A percentile compares a stretch with the other conserved stretches of the same genome.
Conservation (phyloP, 2,329 filamentous ascomycete genomes). For the Gnomoniopsis smithogilvyi region DNA sequence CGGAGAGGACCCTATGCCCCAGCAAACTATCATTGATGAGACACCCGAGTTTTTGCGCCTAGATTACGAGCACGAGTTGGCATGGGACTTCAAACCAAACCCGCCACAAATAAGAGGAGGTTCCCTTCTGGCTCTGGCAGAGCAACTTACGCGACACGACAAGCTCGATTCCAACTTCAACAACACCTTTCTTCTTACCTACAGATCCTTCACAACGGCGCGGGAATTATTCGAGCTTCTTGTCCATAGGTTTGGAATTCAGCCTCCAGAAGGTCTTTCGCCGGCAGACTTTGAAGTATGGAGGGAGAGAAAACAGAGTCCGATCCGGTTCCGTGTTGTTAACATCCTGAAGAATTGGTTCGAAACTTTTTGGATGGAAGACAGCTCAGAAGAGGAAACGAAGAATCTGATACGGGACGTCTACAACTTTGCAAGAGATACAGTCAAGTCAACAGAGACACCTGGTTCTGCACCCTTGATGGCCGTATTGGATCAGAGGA, state of each 20-base stretch:
- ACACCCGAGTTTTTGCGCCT: conserved; percentile 79
- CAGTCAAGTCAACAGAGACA: conserved; percentile 89
- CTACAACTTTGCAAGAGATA: conserved; percentile 86
- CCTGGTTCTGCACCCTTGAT: conserved; percentile 83
- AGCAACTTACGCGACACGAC: conserved; percentile 93
- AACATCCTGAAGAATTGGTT: conserved; percentile 99
- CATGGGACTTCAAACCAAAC: conserved; percentile 80
- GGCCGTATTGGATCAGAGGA: conserved; percentile 81
- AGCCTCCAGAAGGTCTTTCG: conserved; percentile 79
- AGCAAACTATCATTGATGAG: conserved; percentile 60
- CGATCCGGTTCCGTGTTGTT: conserved; percentile 91
- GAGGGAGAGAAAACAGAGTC: conserved; percentile 93
- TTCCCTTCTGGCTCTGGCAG: conserved; percentile 82
- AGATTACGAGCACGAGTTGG: conserved; percentile 84
- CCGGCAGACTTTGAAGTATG: conserved; percentile 78
- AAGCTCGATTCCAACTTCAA: conserved; percentile 95
- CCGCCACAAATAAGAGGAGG: conserved; percentile 81
- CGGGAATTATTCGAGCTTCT: conserved; percentile 89
- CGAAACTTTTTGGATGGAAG: conserved; percentile 98
- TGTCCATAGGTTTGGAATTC: conserved; percentile 86
- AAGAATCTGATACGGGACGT: conserved; percentile 84
- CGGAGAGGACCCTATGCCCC: conserved; percentile 59
- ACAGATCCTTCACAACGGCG: conserved; percentile 89
- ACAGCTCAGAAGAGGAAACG: conserved; percentile 71
- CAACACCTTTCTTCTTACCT: conserved; percentile 95